Conservation (phyloP, 2,329 filamentous ascomycete genomes). For the Colletotrichum navitas region DNA sequence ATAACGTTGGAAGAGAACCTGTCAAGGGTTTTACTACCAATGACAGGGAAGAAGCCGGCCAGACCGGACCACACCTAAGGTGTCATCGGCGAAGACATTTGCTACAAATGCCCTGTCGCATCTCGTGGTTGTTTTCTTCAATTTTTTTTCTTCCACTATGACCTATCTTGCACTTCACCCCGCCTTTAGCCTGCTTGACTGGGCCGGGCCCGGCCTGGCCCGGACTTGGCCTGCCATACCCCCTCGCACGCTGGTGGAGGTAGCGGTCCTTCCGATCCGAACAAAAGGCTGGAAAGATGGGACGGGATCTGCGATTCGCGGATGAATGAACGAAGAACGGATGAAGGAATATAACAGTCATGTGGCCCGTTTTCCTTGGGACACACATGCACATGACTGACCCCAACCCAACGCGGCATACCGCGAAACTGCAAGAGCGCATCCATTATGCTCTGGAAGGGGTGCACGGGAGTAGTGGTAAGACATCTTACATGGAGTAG, state of each 20-base stretch:
- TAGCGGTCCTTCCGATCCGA: constrained; percentile 7
- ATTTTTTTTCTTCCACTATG: neutral
- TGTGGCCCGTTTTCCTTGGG: constrained; percentile 24
- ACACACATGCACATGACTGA: constrained; percentile 21
- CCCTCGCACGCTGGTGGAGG: constrained; percentile 3
- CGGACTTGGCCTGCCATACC: neutral
- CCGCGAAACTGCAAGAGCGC: constrained; percentile 11
- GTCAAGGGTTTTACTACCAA: constrained; percentile 3
- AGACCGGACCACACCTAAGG: constrained; percentile 11
- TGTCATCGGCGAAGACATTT: constrained; percentile 21
- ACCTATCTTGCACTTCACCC: neutral
- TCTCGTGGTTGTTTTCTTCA: neutral
- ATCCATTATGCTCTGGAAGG: neutral
- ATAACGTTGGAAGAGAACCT: constrained; percentile 11
- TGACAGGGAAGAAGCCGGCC: constrained; percentile 1
- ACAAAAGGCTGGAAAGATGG: constrained; percentile 15
- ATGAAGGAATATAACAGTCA: constrained; percentile 32
- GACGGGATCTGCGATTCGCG: constrained; percentile 11
- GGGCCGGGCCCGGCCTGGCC: neutral
- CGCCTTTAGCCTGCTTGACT: constrained; percentile 6
- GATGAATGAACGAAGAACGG: constrained; percentile 21
- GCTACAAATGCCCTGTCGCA: constrained; percentile 3
- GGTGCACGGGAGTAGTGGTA: neutral
- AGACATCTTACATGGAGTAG: neutral
- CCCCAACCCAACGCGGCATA: neutral